phyloP scores from a whole-genome alignment of 495 filamentous ascomycete genomes.

The Terfezia boudieri region DNA sequence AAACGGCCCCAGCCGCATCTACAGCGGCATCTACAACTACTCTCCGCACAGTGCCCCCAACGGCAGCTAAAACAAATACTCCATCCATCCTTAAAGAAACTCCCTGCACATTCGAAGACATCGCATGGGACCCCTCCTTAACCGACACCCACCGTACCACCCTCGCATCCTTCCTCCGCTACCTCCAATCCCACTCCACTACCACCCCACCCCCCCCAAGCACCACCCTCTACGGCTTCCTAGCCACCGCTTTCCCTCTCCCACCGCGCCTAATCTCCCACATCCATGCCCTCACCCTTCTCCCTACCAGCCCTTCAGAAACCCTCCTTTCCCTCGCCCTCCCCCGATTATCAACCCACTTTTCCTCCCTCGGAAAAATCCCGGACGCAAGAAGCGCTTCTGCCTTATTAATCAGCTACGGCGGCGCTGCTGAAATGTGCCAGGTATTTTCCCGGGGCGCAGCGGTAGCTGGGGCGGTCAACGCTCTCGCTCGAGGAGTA shows the following conservation, averaged over 20 bases:
- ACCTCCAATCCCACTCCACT: constrained; percentile 10
- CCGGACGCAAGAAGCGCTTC: constrained; percentile 14
- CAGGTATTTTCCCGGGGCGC: constrained; percentile 83
- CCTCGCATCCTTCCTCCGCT: constrained; percentile 16
- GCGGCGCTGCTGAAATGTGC: constrained; percentile 71
- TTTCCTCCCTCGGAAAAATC: constrained; percentile 51
- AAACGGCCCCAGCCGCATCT: background rate
- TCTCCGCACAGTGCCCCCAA: background rate
- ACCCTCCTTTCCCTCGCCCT: constrained; percentile 44
- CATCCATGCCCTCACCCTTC: constrained; percentile 58
- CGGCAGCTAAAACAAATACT: background rate
- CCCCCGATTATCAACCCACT: constrained; percentile 50
- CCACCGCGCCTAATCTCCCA: constrained; percentile 44
- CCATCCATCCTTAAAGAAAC: constrained; percentile 32
- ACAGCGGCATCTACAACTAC: background rate
- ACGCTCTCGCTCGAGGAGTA: constrained; percentile 56
- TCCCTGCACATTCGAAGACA: constrained; percentile 15
- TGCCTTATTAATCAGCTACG: constrained; percentile 34
- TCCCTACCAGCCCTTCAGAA: constrained; percentile 31
- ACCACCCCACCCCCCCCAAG: constrained; percentile 4
- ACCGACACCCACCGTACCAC: constrained; percentile 11
- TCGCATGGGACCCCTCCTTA: constrained; percentile 13
- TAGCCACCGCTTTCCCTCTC: constrained; percentile 50
- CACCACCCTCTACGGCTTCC: constrained; percentile 25
- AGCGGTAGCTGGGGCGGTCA: constrained; percentile 78